A percentile compares a stretch with the other conserved stretches of the same genome.
phyloP scores from a whole-genome alignment of 2,329 filamentous ascomycete genomes.

The Domatiomyces globalis region DNA sequence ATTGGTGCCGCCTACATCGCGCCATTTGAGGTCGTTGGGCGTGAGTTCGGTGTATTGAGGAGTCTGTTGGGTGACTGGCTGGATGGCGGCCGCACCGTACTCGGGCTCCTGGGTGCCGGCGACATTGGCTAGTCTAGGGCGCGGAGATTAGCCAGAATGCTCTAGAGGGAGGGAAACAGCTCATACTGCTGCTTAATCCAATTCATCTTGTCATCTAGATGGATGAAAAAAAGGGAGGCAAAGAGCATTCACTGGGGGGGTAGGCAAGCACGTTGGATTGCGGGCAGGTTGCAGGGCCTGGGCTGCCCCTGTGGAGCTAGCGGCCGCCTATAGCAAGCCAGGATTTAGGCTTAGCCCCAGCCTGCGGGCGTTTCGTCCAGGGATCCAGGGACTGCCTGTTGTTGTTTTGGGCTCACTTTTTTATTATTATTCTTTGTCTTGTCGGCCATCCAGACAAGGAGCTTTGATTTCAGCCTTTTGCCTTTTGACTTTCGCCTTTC shows the following conservation, averaged over 20 bases:
- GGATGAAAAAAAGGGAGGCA: background rate
- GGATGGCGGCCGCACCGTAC: conserved; percentile 80
- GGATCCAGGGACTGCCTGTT: no score
- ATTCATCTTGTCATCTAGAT: conserved; percentile 57
- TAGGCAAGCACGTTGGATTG: background rate
- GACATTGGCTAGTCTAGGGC: conserved; percentile 51
- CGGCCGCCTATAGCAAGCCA: background rate
- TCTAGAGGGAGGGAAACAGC: conserved; percentile 2
- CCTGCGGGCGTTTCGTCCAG: no score
- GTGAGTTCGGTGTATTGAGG: conserved; percentile 65
- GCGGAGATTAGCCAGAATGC: conserved; percentile 12
- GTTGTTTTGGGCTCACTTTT: no score
- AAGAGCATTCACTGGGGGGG: background rate
- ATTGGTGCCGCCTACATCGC: conserved; percentile 62
- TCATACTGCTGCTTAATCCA: conserved; percentile 86
- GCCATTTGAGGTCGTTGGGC: conserved; percentile 71
- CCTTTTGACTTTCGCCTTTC: no score
- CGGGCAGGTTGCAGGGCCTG: background rate
- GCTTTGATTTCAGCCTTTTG: no score
- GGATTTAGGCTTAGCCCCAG: no score
- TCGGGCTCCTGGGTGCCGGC: conserved; percentile 93
- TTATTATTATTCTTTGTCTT: no score
- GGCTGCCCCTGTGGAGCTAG: background rate
- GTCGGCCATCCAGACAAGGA: no score
- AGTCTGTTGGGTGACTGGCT: conserved; percentile 68